Evolutionary conservation across 2,329 filamentous ascomycete species (phyloP), one percentile per base, ranked within the genome.

Genomic region (Venturiaceae sp.): DNA sequence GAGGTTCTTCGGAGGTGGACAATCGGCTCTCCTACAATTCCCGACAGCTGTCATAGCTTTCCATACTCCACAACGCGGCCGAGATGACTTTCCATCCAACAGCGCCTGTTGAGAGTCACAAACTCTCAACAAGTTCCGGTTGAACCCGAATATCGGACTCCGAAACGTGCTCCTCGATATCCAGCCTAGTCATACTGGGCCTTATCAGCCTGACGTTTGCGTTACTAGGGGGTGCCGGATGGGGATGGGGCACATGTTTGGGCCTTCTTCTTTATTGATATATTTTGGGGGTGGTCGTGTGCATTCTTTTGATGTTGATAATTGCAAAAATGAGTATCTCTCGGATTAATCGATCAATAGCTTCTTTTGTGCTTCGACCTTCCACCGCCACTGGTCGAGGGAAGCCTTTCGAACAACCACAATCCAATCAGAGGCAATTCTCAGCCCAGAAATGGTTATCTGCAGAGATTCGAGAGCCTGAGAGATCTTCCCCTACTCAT

Each of bases 41-140:
- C 68, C 2, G 63, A 54, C 7, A 60, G 63, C 64, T 76, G 68
- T 60, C 75, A 78, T 7, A 50, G 44, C 44, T 50, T 50, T 26
- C n/a, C n/a, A n/a, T n/a, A n/a, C n/a, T n/a, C n/a, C n/a, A n/a
- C 44, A 50, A 23, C 44, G 26, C 44, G 26, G 28, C 44, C 44
- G 44, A 50, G 44, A n/a, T 30, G 44, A 28, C 41, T 28, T 9
- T 9, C 41, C 3, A 14, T 28, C 41, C 41, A 50, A 26, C 11
- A 50, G 30, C 44, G 26, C 44, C 26, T n/a, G 44, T 50, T 50
- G 44, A 50, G 44, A n/a, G 23, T 47, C 41, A 28, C 44, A 30
- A n/a, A 50, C 30, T 16, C 44, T 50, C 44, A 50, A 50, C 44
- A 30, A 50, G 23, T 50, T 50, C 44, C 44, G 44, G 44, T 50